Conservation (phyloP, 164 flowering plant genomes). For the Echeveria elegans region DNA sequence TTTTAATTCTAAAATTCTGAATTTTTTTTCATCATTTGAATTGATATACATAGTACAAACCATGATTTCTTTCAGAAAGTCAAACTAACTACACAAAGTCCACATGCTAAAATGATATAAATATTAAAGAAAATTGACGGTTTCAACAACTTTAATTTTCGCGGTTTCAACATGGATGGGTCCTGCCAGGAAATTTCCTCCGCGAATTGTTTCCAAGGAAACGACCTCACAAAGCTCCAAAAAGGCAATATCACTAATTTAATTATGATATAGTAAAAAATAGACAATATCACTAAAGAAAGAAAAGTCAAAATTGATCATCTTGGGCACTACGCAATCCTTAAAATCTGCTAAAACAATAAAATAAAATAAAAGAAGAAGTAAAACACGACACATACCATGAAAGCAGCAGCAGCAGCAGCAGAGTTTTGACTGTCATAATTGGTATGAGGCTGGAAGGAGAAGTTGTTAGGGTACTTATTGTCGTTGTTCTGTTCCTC, state of each 20-base stretch:
- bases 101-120: not conserved
- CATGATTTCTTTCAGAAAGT: not conserved
- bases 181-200: conserved; percentile 1
- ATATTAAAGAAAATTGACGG: not conserved
- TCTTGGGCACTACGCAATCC: not conserved
- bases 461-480: conserved; percentile 28
- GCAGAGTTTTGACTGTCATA: not conserved
- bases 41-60: not conserved
- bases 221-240: not conserved
- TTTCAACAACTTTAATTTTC: not conserved
- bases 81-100: not conserved
- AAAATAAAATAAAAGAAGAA: not conserved
- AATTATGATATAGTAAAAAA: not conserved
- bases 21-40: too few species aligned
- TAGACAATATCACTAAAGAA: too few species aligned
- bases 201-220: not conserved
- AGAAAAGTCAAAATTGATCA: not conserved
- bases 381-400: not conserved
- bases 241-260: not conserved
- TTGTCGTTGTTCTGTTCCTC: conserved; percentile 34
- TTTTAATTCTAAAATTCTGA: not conserved
- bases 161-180: not conserved
- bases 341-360: conserved; percentile 8
- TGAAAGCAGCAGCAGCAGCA: conserved; percentile 6
- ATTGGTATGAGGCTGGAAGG: conserved; percentile 34